Base-by-base conservation (phyloP, 78 protist genomes). In the Dictyostelium citrinum region DNA sequence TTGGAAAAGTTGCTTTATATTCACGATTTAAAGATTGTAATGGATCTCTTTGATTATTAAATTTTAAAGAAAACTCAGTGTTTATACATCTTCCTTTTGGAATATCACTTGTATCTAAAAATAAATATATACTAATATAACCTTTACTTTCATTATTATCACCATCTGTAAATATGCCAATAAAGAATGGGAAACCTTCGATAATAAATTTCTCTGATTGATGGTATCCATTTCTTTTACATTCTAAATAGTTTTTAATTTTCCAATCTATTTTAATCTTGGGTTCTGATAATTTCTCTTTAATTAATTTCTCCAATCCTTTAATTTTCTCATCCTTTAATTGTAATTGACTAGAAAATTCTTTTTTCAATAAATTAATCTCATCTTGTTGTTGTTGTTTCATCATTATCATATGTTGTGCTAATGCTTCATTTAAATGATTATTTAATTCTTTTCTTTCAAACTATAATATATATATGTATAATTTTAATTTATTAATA, bases 161-260 rank as follows among this genome's bases (percentile, higher is more conserved):
- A 8, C 86, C 95, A 81, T 90, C 83, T 10, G 55, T 35, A 10
- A 58, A 77, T 55, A 72, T 64, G 37, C 80, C 95, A 51, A 72
- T 41, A n/a, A 90, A 90, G 70, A 84, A 90, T 39, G 82, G 60
- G 35, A 81, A 78, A 58, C 88, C 88, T 51, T 68, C 72, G 1
- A 90, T 58, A 17, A 74, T 49, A 33, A 90, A 90, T 37, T 64
- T 78, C 29, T 77, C 90, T 33, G 85, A 75, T 83, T 90, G 95
- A 27, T 70, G 41, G 45, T 90, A 90, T 27, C 90, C 82, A 35
- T 80, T 71, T 67, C 68, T 64, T 45, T 70, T 80, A 55, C 51
- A n/a, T 14, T 74, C 33, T 43, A n/a, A 41, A 60, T 76, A 80
- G 12, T 78, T 81, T 12, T 90, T 90, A 11, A 90, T 72, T 35